A percentile compares a stretch with the other conserved stretches of the same genome.
Conservation (phyloP, 352 stramenopile species). For the Phytophthora sansomeana region DNA sequence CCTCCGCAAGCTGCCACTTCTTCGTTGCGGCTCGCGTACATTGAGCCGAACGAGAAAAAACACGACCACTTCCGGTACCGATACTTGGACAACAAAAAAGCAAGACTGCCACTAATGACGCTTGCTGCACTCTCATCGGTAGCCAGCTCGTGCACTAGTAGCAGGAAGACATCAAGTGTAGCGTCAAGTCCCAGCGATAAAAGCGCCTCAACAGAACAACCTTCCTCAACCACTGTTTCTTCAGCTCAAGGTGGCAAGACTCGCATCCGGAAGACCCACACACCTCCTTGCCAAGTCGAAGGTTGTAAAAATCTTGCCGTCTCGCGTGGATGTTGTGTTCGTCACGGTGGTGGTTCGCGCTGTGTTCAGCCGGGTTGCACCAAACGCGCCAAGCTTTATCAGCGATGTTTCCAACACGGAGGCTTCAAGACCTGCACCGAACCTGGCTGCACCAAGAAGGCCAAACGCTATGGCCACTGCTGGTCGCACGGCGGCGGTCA, state of each 20-base stretch:
- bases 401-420: constrained; percentile 72
- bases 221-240: constrained; percentile 12
- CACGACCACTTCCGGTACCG: constrained; percentile 5
- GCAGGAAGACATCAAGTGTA: constrained; percentile 14
- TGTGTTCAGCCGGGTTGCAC: constrained; percentile 54
- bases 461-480: constrained; percentile 76
- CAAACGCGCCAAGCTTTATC: constrained; percentile 71
- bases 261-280: constrained; percentile 45
- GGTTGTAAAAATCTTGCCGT: constrained; percentile 66
- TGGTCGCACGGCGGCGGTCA: constrained; percentile 64
- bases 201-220: constrained; percentile 8
- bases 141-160: constrained; percentile 6
- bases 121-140: constrained; percentile 25
- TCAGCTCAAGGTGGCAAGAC: constrained; percentile 17
- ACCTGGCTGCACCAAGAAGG: constrained; percentile 62
- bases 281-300: constrained; percentile 63
- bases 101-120: constrained; percentile 28
- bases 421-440: constrained; percentile 73
- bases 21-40: constrained; percentile 41
- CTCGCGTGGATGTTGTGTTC: constrained; percentile 56
- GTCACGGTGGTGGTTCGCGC: constrained; percentile 58
- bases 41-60: constrained; percentile 44
- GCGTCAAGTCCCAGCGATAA: constrained; percentile 20
- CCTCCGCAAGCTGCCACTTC: constrained; percentile 33
- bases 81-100: constrained; percentile 19